Percentiles rank a stretch among this genome's conserved stretches.
Conservation (phyloP, 2,329 filamentous ascomycete genomes). For the Rhynchosporium graminicola region DNA sequence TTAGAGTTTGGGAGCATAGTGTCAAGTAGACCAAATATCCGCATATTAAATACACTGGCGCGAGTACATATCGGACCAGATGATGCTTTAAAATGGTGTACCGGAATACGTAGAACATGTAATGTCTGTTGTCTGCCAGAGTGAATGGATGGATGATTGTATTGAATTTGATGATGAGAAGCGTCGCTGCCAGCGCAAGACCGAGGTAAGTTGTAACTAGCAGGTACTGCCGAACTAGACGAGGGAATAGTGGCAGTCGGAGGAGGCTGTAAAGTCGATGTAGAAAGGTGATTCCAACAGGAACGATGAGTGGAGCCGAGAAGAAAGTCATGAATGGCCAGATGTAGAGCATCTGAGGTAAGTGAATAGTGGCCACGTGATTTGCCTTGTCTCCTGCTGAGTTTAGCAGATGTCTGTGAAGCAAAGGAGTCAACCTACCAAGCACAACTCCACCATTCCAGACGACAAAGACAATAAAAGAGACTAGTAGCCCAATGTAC, state of each 20-base stretch:
- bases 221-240: slow-evolving; percentile 22
- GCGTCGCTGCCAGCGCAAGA: slow-evolving; percentile 36
- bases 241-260: slow-evolving; percentile 29
- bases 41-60: slow-evolving; percentile 69
- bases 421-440: slow-evolving; percentile 50
- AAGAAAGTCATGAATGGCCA: slow-evolving; percentile 92
- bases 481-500: slow-evolving; percentile 60
- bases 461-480: slow-evolving; percentile 73
- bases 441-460: slow-evolving; percentile 94
- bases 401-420: slow-evolving; percentile 1
- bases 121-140: slow-evolving; percentile 93
- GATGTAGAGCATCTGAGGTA: slow-evolving; percentile 92
- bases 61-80: slow-evolving; percentile 65
- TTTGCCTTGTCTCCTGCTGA: slow-evolving; percentile 84
- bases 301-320: slow-evolving; percentile 74
- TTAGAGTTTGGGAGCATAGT: slow-evolving; percentile 49
- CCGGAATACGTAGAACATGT: slow-evolving; percentile 95
- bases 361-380: slow-evolving; percentile 84
- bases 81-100: slow-evolving; percentile 70
- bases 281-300: slow-evolving; percentile 49
- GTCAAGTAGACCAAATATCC: slow-evolving; percentile 68
- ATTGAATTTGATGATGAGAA: slow-evolving; percentile 69
- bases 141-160: slow-evolving; percentile 96
- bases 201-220: slow-evolving; percentile 13
- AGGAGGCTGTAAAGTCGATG: slow-evolving; percentile 39